phyloP scores from a whole-genome alignment of 805 yeast genomes.

The Clavispora asparagi region DNA sequence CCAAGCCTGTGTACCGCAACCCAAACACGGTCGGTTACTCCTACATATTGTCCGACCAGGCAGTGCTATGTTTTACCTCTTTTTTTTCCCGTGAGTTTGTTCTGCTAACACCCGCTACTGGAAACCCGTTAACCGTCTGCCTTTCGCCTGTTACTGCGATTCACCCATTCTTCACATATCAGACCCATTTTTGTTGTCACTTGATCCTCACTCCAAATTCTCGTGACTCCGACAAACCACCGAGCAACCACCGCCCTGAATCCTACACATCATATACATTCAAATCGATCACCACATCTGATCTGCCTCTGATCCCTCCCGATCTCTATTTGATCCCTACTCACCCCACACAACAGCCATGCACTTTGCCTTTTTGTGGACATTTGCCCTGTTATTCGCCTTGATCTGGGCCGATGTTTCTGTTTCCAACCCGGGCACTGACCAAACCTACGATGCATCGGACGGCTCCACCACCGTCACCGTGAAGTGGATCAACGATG shows the following conservation, averaged over 20 bases:
- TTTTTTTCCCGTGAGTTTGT: not conserved
- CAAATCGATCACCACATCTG: not conserved
- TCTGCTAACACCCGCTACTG: not conserved
- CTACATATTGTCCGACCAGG: not conserved
- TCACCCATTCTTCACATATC: not conserved
- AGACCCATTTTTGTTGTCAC: no score
- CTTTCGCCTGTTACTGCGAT: not conserved
- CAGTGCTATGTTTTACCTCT: not conserved
- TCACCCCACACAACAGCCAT: not conserved
- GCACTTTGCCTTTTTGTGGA: constrained; percentile 4
- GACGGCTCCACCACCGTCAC: constrained; percentile 29
- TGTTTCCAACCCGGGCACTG: constrained; percentile 38
- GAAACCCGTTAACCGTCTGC: not conserved
- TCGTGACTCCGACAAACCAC: not conserved
- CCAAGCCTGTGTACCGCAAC: no score
- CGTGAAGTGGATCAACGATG: constrained; percentile 48
- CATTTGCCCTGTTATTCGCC: constrained; percentile 7
- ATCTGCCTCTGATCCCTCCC: not conserved
- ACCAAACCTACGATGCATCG: constrained; percentile 34
- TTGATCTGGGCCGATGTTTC: constrained; percentile 44
- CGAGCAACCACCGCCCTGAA: not conserved
- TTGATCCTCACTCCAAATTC: not conserved
- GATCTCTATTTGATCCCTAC: not conserved
- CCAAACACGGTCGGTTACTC: not conserved
- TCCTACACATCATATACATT: not conserved